Percentiles rank a stretch among this genome's conserved stretches.
Conservation (phyloP, 2,329 filamentous ascomycete species). For the Raffaelea ambrosiae region DNA sequence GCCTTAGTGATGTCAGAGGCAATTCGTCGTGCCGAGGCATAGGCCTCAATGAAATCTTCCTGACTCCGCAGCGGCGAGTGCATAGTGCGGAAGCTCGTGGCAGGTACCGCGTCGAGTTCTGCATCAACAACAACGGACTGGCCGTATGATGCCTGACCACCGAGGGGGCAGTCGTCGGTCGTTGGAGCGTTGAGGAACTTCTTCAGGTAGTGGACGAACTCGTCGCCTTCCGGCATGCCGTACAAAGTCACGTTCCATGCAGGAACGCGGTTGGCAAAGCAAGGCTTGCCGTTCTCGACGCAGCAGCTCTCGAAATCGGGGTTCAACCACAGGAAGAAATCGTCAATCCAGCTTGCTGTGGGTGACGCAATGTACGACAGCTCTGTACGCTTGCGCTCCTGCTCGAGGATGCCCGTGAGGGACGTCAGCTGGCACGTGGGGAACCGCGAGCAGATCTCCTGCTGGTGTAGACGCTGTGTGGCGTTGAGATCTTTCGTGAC, state of each 20-base stretch:
- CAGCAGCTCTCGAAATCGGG: conserved; percentile 69
- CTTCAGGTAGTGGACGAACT: conserved; percentile 79
- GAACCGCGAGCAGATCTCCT: conserved; percentile 83
- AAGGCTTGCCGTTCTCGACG: conserved; percentile 57
- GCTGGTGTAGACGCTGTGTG: conserved; percentile 67
- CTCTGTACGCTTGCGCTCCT: conserved; percentile 82
- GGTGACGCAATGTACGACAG: conserved; percentile 83
- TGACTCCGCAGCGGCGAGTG: conserved; percentile 84
- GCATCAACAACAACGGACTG: conserved; percentile 73
- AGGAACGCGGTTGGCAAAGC: conserved; percentile 69
- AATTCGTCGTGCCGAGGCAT: conserved; percentile 82
- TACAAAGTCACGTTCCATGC: conserved; percentile 82
- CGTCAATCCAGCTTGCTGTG: conserved; percentile 92
- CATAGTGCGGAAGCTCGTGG: conserved; percentile 85
- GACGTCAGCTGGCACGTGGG: conserved; percentile 80
- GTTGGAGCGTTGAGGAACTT: conserved; percentile 78
- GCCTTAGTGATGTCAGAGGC: conserved; percentile 62
- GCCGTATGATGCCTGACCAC: conserved; percentile 79
- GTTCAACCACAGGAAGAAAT: conserved; percentile 96
- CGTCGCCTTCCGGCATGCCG: conserved; percentile 89
- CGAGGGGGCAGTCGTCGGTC: conserved; percentile 75
- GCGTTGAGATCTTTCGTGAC: conserved; percentile 76
- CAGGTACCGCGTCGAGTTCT: conserved; percentile 57
- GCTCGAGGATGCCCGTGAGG: conserved; percentile 82
- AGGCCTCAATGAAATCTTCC: conserved; percentile 85